These are phyloP conservation scores for Sphagnum tenellum DNA, from an alignment of 225 moss, liverwort and hornwort genomes.

Conservation along the genomic window DNA sequence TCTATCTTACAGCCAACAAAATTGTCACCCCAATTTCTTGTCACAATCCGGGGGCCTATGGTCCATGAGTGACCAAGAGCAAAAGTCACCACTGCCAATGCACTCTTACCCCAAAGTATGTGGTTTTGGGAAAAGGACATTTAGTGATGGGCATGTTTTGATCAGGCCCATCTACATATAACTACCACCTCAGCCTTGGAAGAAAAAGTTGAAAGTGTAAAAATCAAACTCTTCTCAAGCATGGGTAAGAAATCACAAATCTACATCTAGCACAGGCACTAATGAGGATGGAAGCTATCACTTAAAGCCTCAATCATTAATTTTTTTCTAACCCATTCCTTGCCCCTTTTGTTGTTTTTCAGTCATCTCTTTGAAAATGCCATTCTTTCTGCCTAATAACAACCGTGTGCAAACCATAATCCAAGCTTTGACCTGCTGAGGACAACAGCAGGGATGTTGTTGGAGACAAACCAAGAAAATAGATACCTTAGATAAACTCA, in stretches of 20 bases:
- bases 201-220: constrained; percentile 6
- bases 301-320: constrained; percentile 12
- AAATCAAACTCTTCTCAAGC: constrained; percentile 35
- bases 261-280: constrained; percentile 41
- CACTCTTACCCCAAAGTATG: constrained; percentile 8
- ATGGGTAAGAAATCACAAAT: constrained; percentile 30
- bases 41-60: constrained; percentile 11
- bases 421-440: constrained; percentile 5
- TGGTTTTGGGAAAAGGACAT: constrained; percentile 5
- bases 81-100: constrained; percentile 9
- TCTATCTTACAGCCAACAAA: constrained; percentile 54
- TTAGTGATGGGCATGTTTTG: background rate
- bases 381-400: constrained; percentile 6
- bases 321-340: too few relatives aligned
- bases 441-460: background rate
- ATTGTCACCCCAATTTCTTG: constrained; percentile 22
- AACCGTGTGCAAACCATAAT: constrained; percentile 10
- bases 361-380: constrained; percentile 6
- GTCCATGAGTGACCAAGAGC: constrained; percentile 8
- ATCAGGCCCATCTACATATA: too few relatives aligned
- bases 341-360: constrained; percentile 4
- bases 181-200: background rate
- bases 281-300: constrained; percentile 28
- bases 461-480: background rate
- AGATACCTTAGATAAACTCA: background rate